phyloP scores from a whole-genome alignment of 805 yeast species.

The Candida broadrunensis region DNA sequence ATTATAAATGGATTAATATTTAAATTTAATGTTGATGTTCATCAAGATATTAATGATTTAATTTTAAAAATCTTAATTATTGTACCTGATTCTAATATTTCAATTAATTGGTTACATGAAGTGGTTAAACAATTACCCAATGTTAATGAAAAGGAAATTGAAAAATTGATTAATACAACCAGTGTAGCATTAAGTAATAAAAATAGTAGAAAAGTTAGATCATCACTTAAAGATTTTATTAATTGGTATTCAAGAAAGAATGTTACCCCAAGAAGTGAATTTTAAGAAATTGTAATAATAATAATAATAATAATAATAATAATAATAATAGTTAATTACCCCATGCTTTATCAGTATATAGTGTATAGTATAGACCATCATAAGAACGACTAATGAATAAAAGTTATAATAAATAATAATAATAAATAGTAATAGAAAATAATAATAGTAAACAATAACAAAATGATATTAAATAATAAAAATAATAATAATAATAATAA shows the following conservation, averaged over 20 bases:
- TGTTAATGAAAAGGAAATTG: constrained; percentile 65
- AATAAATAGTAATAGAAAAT: too few species aligned
- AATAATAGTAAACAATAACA: too few species aligned
- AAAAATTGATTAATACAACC: constrained; percentile 56
- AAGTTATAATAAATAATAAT: too few species aligned
- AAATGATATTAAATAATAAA: too few species aligned
- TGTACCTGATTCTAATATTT: constrained; percentile 39
- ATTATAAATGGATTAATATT: constrained; percentile 67
- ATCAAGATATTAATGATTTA: constrained; percentile 73
- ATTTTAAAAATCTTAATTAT: constrained; percentile 59
- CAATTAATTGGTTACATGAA: constrained; percentile 58
- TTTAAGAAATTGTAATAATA: constrained; percentile 5
- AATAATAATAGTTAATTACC: too few species aligned
- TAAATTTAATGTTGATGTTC: constrained; percentile 66
- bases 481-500: too few species aligned
- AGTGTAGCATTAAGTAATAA: constrained; percentile 61
- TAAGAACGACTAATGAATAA: neutral
- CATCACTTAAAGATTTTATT: constrained; percentile 71
- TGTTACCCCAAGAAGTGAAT: constrained; percentile 38
- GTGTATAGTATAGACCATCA: neutral
- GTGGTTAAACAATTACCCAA: constrained; percentile 59
- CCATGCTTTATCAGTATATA: too few species aligned
- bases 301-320: too few species aligned
- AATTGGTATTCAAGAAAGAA: constrained; percentile 82
- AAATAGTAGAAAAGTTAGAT: constrained; percentile 71